A percentile compares a stretch with the other conserved stretches of the same genome.
Conservation (phyloP, 345 rosid species). For the Euphorbia lathyris region DNA sequence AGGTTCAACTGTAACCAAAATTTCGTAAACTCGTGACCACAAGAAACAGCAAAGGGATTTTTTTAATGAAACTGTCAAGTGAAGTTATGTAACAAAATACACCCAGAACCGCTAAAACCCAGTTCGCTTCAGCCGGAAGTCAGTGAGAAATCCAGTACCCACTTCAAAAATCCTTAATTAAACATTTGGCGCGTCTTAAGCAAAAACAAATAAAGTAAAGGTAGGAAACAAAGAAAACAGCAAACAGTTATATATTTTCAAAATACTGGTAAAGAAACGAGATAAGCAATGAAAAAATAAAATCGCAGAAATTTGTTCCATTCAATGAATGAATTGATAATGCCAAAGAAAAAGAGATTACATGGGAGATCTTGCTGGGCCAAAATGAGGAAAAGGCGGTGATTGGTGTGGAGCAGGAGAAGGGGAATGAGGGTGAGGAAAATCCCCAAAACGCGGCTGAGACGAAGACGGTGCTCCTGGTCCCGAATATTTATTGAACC, state of each 20-base stretch:
- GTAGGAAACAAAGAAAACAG: neutral
- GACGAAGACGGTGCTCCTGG: slow-evolving; percentile 30
- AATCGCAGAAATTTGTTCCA: neutral
- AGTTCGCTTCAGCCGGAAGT: no score
- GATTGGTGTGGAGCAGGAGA: slow-evolving; percentile 21
- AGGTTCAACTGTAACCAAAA: neutral
- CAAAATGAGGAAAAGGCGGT: slow-evolving; percentile 9
- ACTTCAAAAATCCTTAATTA: neutral
- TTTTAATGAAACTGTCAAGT: neutral
- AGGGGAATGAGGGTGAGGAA: slow-evolving; percentile 27
- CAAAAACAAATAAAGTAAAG: neutral
- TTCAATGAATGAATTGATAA: neutral
- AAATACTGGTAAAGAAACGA: no score
- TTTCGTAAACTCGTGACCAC: neutral
- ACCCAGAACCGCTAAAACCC: no score
- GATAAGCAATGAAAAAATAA: neutral
- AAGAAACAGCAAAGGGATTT: neutral
- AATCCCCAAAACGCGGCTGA: slow-evolving; percentile 26
- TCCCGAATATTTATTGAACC: slow-evolving; percentile 30
- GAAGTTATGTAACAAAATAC: no score
- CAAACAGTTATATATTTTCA: no score
- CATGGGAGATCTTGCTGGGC: slow-evolving; percentile 22
- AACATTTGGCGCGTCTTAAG: neutral
- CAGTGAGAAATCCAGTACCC: neutral
- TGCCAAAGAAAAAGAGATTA: slow-evolving; percentile 11